Percentiles rank a stretch among this genome's conserved stretches.
Evolutionary conservation across 441 rosid species (phyloP).

Genomic region (Hypseocharis bilobata): DNA sequence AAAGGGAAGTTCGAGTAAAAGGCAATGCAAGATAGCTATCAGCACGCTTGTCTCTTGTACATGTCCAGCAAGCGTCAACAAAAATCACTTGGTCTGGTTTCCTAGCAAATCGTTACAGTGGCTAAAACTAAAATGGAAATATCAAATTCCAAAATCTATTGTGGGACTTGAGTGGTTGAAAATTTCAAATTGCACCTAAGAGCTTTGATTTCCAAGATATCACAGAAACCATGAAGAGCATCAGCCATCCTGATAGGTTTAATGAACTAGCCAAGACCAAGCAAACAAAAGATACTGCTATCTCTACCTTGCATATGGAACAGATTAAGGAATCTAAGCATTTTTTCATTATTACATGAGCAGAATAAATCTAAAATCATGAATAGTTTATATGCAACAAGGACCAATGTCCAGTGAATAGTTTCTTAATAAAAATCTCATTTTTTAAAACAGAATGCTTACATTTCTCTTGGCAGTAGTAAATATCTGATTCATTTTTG

Average conservation of each 20-base stretch:
- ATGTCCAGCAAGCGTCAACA: neutral
- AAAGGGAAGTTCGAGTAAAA: neutral
- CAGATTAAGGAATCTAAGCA: neutral
- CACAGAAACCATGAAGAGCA: neutral
- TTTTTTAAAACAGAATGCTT: slow-evolving; percentile 23
- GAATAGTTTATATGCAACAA: neutral
- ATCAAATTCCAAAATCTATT: neutral
- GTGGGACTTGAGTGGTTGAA: neutral
- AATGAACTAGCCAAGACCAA: neutral
- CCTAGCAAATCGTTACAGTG: neutral
- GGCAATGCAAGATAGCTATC: neutral
- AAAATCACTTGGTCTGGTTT: neutral
- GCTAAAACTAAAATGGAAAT: neutral
- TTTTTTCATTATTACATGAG: neutral
- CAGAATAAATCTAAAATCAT: neutral
- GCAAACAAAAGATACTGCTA: neutral
- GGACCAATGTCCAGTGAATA: neutral
- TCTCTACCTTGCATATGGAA: neutral
- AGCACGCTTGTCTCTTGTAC: neutral
- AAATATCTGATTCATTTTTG: slow-evolving; percentile 86
- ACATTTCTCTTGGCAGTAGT: slow-evolving; percentile 86
- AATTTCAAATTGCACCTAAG: neutral
- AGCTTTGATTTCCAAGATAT: neutral
- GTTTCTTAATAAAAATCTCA: neutral
- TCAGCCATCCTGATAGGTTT: neutral